phyloP scores from a whole-genome alignment of 441 rosid genomes.

The Adansonia rubrostipa region DNA sequence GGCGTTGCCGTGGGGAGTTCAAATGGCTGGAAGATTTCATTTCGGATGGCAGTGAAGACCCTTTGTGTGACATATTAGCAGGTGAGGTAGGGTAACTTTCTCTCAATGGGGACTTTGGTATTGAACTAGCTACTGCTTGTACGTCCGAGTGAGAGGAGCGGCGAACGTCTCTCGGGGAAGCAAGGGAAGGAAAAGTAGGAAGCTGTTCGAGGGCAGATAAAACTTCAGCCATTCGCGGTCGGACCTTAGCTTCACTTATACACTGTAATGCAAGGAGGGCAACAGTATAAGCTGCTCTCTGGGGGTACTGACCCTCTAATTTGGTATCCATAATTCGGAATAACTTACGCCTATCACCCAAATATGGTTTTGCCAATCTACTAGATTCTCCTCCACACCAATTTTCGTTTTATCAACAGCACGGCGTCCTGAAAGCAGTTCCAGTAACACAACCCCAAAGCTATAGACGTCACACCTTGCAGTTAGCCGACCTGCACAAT shows the following conservation, averaged over 20 bases:
- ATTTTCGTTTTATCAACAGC: constrained; percentile 56
- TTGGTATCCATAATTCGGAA: constrained; percentile 69
- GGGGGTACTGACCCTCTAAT: constrained; percentile 68
- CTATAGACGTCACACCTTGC: constrained; percentile 75
- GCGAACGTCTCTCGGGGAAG: constrained; percentile 36
- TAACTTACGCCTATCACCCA: constrained; percentile 57
- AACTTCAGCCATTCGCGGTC: constrained; percentile 68
- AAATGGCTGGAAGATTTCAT: background rate
- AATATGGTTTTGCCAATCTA: constrained; percentile 65
- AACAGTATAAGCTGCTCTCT: constrained; percentile 58
- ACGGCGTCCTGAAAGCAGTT: constrained; percentile 66
- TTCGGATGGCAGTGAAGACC: constrained; percentile 21
- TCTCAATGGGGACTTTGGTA: constrained; percentile 24
- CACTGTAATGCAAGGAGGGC: constrained; percentile 62
- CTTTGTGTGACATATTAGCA: constrained; percentile 15
- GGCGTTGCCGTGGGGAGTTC: background rate
- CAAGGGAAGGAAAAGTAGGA: constrained; percentile 43
- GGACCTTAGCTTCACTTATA: constrained; percentile 56
- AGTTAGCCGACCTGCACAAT: constrained; percentile 65
- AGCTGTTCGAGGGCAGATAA: constrained; percentile 53
- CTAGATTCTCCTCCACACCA: constrained; percentile 59
- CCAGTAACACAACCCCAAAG: constrained; percentile 78
- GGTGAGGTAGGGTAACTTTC: constrained; percentile 16
- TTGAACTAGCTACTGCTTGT: background rate
- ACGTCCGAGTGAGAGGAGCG: constrained; percentile 5